These are phyloP conservation scores for Clitopilus passeckerianus DNA, from an alignment of 768 basidiomycete genomes.

Conservation along the genomic window DNA sequence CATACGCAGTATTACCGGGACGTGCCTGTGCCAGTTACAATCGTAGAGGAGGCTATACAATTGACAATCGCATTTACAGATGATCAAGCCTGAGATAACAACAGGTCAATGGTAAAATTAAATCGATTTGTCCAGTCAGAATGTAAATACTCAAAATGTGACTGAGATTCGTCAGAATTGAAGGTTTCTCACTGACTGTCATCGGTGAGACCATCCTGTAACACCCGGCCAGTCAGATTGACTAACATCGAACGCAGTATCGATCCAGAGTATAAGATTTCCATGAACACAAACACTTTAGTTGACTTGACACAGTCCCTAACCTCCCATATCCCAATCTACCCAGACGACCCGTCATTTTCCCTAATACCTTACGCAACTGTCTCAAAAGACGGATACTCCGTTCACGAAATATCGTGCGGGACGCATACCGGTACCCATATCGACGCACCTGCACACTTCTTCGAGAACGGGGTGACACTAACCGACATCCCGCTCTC, in stretches of 20 bases:
- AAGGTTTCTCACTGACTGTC: not conserved
- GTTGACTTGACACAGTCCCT: slow-evolving; percentile 56
- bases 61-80: no score
- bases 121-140: not conserved
- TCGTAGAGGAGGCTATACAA: no score
- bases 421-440: slow-evolving; percentile 78
- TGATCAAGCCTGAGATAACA: not conserved
- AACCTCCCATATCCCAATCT: slow-evolving; percentile 37
- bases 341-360: slow-evolving; percentile 54
- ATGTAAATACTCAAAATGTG: not conserved
- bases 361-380: slow-evolving; percentile 29
- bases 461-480: slow-evolving; percentile 49
- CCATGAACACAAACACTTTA: slow-evolving; percentile 14
- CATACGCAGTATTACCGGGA: not conserved
- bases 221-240: not conserved
- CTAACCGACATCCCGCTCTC: slow-evolving; percentile 55
- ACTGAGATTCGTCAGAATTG: not conserved
- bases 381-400: slow-evolving; percentile 41
- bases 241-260: not conserved
- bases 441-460: slow-evolving; percentile 76
- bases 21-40: no score
- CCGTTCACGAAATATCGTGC: slow-evolving; percentile 46
- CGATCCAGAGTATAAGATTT: not conserved
- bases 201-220: not conserved
- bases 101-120: no score